Conservation (phyloP, 2,329 filamentous ascomycete genomes). For the Stagonosporopsis rhizophila region DNA sequence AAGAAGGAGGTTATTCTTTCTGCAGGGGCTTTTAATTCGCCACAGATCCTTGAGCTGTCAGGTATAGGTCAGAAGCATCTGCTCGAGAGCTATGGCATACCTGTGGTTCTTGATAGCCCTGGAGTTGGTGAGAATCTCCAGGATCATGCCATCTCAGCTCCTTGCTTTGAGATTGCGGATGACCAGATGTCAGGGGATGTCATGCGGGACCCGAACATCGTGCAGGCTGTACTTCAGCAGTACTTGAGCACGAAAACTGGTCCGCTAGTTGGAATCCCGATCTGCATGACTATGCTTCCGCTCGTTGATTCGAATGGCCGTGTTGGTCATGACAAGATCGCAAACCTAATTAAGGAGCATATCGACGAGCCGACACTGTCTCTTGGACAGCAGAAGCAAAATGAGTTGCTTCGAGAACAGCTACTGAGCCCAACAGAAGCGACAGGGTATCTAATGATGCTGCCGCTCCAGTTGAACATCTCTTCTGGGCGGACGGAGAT, state of each 20-base stretch:
- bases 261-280: slow-evolving; percentile 25
- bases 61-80: slow-evolving; percentile 13
- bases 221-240: slow-evolving; percentile 19
- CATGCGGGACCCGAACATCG: slow-evolving; percentile 30
- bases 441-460: slow-evolving; percentile 12
- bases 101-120: slow-evolving; percentile 2
- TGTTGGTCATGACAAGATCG: slow-evolving; percentile 1
- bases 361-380: not conserved
- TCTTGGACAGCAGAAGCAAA: slow-evolving; percentile 6
- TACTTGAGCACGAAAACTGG: slow-evolving; percentile 31
- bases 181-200: slow-evolving; percentile 18
- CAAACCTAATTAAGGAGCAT: not conserved
- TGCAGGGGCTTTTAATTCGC: slow-evolving; percentile 13
- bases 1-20: slow-evolving; percentile 26
- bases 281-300: slow-evolving; percentile 37
- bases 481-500: slow-evolving; percentile 15
- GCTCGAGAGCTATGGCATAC: slow-evolving; percentile 9
- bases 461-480: slow-evolving; percentile 19
- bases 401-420: slow-evolving; percentile 8
- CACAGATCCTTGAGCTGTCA: slow-evolving; percentile 16
- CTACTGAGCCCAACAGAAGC: slow-evolving; percentile 3
- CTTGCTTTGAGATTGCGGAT: slow-evolving; percentile 5
- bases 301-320: slow-evolving; percentile 28
- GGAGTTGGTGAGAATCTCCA: slow-evolving; percentile 29
- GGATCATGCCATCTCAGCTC: slow-evolving; percentile 27